A percentile compares a stretch with the other conserved stretches of the same genome.
phyloP scores from a whole-genome alignment of 2,329 filamentous ascomycete genomes.

The Talaromyces rugulosus region DNA sequence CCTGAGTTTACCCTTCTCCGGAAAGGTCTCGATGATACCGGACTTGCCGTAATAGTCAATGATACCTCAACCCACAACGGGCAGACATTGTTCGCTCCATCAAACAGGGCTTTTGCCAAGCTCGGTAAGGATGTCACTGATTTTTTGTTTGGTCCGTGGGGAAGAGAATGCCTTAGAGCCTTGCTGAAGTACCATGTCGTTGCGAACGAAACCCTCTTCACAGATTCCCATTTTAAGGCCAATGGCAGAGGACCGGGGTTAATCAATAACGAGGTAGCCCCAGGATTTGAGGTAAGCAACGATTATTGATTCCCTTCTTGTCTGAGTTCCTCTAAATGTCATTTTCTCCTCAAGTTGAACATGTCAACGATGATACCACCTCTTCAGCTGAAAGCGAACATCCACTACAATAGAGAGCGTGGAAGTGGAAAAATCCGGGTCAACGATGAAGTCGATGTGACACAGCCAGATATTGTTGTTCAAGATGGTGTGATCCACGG shows the following conservation, averaged over 20 bases:
- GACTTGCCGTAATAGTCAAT: not conserved
- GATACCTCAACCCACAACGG: slow-evolving; percentile 46
- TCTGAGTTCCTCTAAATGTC: not conserved
- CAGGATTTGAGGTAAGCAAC: not conserved
- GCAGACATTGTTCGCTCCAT: slow-evolving; percentile 75
- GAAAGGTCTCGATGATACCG: slow-evolving; percentile 1
- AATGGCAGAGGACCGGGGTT: slow-evolving; percentile 1
- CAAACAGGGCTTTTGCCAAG: slow-evolving; percentile 72
- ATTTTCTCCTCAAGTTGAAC: not conserved
- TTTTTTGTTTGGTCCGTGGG: slow-evolving; percentile 77
- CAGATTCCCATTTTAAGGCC: slow-evolving; percentile 46
- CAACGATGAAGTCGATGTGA: not conserved
- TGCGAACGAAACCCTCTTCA: slow-evolving; percentile 72
- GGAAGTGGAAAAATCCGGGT: not conserved
- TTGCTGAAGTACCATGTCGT: slow-evolving; percentile 76
- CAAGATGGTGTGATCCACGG: slow-evolving; percentile 3
- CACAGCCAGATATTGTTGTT: slow-evolving; percentile 2
- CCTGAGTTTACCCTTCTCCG: slow-evolving; percentile 2
- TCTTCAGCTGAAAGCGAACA: not conserved
- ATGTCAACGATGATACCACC: slow-evolving; percentile 1
- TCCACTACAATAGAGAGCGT: not conserved
- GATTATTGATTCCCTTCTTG: not conserved
- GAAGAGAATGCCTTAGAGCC: slow-evolving; percentile 70
- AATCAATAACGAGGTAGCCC: not conserved
- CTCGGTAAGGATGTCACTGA: slow-evolving; percentile 71